phyloP scores from a whole-genome alignment of 2,329 filamentous ascomycete species.

The Ophiostoma angusticollis region DNA sequence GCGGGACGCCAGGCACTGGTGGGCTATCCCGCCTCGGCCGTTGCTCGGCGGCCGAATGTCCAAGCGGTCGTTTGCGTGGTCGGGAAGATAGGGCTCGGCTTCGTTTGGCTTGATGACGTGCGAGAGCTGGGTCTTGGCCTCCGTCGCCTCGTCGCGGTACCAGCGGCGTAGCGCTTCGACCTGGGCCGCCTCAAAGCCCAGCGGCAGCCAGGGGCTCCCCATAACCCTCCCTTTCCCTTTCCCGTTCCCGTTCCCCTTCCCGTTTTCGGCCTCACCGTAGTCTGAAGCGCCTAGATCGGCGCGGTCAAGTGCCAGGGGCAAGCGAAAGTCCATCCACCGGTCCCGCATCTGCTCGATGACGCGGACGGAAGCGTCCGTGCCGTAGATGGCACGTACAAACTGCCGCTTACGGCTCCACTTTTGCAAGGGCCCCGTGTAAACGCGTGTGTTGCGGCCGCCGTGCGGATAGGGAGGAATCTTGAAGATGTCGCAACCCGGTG shows the following conservation, averaged over 20 bases:
- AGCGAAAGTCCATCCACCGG: background rate
- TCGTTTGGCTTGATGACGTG: background rate
- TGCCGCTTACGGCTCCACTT: constrained; percentile 21
- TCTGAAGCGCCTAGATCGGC: too few species aligned
- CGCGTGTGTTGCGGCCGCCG: constrained; percentile 14
- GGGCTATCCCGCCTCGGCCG: too few species aligned
- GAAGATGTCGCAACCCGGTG: constrained; percentile 1
- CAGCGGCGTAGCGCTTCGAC: background rate
- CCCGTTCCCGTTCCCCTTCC: too few species aligned
- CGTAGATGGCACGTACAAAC: background rate
- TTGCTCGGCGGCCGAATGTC: background rate
- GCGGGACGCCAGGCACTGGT: too few species aligned
- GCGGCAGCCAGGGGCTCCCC: constrained; percentile 5
- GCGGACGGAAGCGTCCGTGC: background rate
- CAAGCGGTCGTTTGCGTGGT: background rate
- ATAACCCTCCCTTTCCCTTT: background rate
- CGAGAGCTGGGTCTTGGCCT: too few species aligned
- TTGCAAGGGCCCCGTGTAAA: constrained; percentile 26
- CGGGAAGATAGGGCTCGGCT: background rate
- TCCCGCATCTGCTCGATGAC: background rate
- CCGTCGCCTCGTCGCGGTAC: background rate
- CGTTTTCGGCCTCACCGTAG: too few species aligned
- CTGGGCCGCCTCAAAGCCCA: background rate
- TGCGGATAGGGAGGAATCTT: constrained; percentile 11
- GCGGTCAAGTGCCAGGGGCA: background rate